phyloP scores from a whole-genome alignment of 768 basidiomycete species.

The Lactifluus echinatus region DNA sequence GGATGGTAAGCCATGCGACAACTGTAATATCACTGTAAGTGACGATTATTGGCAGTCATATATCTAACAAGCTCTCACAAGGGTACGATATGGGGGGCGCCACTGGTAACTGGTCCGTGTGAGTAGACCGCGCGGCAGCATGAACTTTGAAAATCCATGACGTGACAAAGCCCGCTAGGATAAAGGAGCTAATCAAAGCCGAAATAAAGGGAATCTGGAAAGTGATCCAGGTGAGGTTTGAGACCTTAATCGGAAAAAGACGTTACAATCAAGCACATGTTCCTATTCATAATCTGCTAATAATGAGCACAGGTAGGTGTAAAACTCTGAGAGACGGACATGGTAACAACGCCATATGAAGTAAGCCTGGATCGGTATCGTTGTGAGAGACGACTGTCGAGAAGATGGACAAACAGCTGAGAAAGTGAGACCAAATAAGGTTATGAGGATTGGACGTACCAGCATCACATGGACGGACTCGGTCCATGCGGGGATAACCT shows the following conservation, averaged over 20 bases:
- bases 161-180: neutral
- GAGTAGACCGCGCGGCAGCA: neutral
- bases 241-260: neutral
- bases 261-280: constrained; percentile 6
- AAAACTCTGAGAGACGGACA: neutral
- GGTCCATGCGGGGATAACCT: neutral
- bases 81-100: neutral
- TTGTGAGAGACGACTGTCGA: neutral
- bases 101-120: too few species aligned
- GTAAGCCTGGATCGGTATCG: constrained; percentile 7
- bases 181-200: neutral
- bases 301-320: neutral
- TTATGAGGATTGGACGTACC: neutral
- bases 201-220: constrained; percentile 3
- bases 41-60: neutral
- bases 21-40: neutral
- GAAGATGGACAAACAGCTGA: neutral
- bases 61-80: constrained; percentile 2
- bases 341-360: constrained; percentile 10
- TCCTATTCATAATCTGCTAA: constrained; percentile 2
- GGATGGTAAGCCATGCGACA: constrained; percentile 3
- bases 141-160: neutral
- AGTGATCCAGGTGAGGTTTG: neutral
- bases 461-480: constrained; percentile 6
- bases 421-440: neutral